A percentile compares a stretch with the other conserved stretches of the same genome.
Evolutionary conservation across 305 asterid species (phyloP).

Genomic region (Fraxinus sp.): DNA sequence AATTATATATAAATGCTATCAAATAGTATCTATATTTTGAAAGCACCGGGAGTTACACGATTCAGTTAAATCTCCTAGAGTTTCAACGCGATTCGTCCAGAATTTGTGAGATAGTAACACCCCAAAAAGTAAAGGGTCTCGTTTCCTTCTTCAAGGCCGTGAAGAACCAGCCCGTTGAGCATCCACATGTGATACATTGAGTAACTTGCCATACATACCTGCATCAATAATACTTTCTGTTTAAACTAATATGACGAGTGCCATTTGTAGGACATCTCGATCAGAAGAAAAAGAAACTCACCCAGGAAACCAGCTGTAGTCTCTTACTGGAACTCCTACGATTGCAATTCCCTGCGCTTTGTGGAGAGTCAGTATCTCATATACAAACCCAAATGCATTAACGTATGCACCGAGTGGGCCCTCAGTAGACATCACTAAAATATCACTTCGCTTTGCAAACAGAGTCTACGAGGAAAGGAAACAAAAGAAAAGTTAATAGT

Average conservation of each 20-base stretch:
- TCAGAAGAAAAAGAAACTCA: constrained; percentile 32
- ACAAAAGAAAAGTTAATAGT: constrained; percentile 11
- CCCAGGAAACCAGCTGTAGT: constrained; percentile 98
- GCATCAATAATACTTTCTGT: constrained; percentile 21
- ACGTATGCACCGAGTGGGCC: constrained; percentile 96
- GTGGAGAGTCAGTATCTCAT: constrained; percentile 79
- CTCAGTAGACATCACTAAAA: constrained; percentile 91
- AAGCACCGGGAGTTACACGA: background rate
- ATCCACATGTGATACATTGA: constrained; percentile 66
- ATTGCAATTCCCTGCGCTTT: constrained; percentile 66
- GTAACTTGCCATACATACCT: constrained; percentile 92
- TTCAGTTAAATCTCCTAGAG: background rate
- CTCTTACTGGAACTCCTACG: constrained; percentile 63
- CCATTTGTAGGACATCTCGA: background rate
- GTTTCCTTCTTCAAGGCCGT: constrained; percentile 45
- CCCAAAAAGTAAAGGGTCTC: constrained; percentile 26
- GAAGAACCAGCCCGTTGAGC: constrained; percentile 86
- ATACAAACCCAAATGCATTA: constrained; percentile 75
- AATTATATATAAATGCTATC: background rate
- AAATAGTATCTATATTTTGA: background rate
- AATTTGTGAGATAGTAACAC: constrained; percentile 23
- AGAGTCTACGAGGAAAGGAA: constrained; percentile 42
- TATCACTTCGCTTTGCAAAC: constrained; percentile 79
- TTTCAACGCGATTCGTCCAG: constrained; percentile 1
- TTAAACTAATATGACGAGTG: constrained; percentile 4